These are phyloP conservation scores for Aspergillus sp. DNA, from an alignment of 2,329 filamentous ascomycete genomes.

Conservation along the genomic window DNA sequence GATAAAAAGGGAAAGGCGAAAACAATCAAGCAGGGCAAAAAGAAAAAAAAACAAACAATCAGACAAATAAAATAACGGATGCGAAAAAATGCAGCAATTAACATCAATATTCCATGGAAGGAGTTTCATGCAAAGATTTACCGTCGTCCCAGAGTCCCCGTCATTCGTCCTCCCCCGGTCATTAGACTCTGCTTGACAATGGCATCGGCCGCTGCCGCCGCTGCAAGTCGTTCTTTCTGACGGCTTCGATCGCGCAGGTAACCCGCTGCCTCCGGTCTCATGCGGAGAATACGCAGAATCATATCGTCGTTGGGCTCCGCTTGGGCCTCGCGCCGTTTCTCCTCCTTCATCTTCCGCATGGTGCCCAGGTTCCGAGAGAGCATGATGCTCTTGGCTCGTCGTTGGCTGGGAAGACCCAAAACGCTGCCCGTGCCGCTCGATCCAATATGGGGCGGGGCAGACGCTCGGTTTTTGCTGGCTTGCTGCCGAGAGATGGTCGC, in stretches of 20 bases:
- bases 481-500: constrained; percentile 79
- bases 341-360: constrained; percentile 93
- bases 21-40: no score
- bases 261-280: constrained; percentile 83
- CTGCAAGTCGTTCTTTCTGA: constrained; percentile 90
- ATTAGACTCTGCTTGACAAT: constrained; percentile 91
- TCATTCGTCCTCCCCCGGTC: constrained; percentile 56
- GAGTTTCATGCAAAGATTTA: constrained; percentile 12
- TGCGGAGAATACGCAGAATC: constrained; percentile 90
- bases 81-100: constrained; percentile 8
- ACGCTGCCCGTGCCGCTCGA: constrained; percentile 43
- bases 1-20: neutral
- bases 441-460: constrained; percentile 61
- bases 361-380: constrained; percentile 91
- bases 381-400: constrained; percentile 73
- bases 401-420: constrained; percentile 48
- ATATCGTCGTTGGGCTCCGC: constrained; percentile 97
- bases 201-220: constrained; percentile 84
- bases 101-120: neutral
- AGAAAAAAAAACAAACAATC: neutral
- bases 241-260: constrained; percentile 89
- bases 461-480: constrained; percentile 64
- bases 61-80: neutral
- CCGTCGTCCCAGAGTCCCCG: constrained; percentile 40
- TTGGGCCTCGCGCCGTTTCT: constrained; percentile 92